Evolutionary conservation across 371 early-diverging fungal genomes (phyloP).

Genomic region (Fennellomyces sp.): DNA sequence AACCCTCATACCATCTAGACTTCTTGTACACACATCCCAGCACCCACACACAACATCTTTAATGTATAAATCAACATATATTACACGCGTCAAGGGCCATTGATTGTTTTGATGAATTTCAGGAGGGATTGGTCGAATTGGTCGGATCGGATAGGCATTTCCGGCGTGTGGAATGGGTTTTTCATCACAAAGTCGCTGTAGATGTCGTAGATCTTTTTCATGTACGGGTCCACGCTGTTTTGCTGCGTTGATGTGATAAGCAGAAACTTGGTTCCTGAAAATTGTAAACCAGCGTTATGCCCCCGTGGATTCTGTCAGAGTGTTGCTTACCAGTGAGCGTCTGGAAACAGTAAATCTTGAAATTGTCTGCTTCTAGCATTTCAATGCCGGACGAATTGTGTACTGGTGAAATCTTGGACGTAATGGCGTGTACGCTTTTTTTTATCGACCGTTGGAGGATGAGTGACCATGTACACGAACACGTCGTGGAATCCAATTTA

Average conservation of each 20-base stretch:
- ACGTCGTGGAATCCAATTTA: slow-evolving; percentile 20
- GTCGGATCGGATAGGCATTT: slow-evolving; percentile 98
- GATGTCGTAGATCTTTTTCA: slow-evolving; percentile 83
- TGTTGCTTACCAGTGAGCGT: slow-evolving; percentile 81
- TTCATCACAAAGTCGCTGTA: slow-evolving; percentile 98
- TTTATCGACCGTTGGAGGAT: not conserved
- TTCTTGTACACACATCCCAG: not conserved
- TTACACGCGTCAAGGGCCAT: slow-evolving; percentile 21
- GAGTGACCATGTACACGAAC: not conserved
- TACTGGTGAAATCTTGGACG: slow-evolving; percentile 90
- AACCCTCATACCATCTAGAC: slow-evolving; percentile 67
- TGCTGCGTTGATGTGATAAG: slow-evolving; percentile 83
- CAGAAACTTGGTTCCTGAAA: slow-evolving; percentile 90
- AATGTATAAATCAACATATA: too few relatives aligned
- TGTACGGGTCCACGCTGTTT: slow-evolving; percentile 65
- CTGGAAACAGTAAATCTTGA: slow-evolving; percentile 91
- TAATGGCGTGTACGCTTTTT: slow-evolving; percentile 92
- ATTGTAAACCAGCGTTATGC: not conserved
- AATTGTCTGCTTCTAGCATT: slow-evolving; percentile 88
- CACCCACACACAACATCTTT: not conserved
- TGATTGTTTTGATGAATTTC: slow-evolving; percentile 65
- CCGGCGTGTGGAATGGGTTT: slow-evolving; percentile 98
- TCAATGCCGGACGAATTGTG: slow-evolving; percentile 85
- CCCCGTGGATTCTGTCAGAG: not conserved
- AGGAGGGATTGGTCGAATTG: slow-evolving; percentile 86